phyloP scores from a whole-genome alignment of 2,329 filamentous ascomycete genomes.

The Diaporthe capsici region DNA sequence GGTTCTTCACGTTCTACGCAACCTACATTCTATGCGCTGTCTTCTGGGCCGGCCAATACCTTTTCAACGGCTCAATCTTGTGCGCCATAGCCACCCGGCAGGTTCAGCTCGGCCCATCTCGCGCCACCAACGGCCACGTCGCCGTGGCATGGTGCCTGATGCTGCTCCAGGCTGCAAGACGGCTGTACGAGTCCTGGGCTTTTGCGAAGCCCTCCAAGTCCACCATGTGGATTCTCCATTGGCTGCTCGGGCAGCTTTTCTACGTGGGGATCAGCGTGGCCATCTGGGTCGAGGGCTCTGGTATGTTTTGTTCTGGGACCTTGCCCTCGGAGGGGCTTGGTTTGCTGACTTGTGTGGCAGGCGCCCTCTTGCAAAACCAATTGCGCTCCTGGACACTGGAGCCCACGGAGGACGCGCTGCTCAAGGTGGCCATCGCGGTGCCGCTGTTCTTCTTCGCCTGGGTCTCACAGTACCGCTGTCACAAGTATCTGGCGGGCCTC shows the following conservation, averaged over 20 bases:
- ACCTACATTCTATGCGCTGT: conserved; percentile 77
- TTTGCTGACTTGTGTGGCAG: conserved; percentile 46
- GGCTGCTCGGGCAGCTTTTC: conserved; percentile 82
- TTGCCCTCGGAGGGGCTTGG: not conserved
- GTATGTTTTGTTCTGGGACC: conserved; percentile 63
- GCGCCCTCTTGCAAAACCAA: conserved; percentile 48
- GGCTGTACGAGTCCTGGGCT: conserved; percentile 80
- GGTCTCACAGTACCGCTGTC: conserved; percentile 80
- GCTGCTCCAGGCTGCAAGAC: conserved; percentile 79
- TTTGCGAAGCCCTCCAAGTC: conserved; percentile 78
- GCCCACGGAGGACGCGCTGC: conserved; percentile 45
- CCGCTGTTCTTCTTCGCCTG: conserved; percentile 79
- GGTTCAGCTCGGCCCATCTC: conserved; percentile 43
- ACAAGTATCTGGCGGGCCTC: conserved; percentile 77
- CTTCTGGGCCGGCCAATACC: conserved; percentile 80
- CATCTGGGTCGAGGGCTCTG: conserved; percentile 86
- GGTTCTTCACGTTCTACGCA: conserved; percentile 91
- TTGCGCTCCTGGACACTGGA: not conserved
- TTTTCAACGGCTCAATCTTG: conserved; percentile 60
- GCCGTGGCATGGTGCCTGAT: conserved; percentile 79
- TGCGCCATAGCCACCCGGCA: conserved; percentile 51
- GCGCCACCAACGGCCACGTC: conserved; percentile 73
- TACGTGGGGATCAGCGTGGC: conserved; percentile 82
- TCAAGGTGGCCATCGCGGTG: conserved; percentile 69
- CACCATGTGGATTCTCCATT: conserved; percentile 89